Base-by-base conservation (phyloP, 495 filamentous ascomycete species). In the Oidiodendron maius region DNA sequence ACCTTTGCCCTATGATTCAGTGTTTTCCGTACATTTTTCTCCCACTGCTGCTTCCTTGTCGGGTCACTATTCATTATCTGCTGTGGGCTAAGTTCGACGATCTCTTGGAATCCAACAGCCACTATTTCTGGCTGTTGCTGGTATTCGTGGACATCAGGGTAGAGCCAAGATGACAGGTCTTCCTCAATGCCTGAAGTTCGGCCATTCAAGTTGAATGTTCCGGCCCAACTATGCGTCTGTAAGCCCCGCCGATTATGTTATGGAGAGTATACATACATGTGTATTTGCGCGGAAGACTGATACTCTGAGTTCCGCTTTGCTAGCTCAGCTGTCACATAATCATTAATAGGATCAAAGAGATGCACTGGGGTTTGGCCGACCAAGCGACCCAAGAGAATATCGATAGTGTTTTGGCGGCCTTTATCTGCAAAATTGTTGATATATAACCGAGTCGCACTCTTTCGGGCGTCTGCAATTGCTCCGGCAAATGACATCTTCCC, bases 51-150 rank as follows among this genome's bases (percentile, higher is more conserved):
- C 43, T 91, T 84, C 47, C 86, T 79, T 8, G 77, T 77, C 18
- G 94, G 93, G 70, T 97, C 91, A 32, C 90, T 96, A 44, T 93
- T 94, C 90, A 99, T 97, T 59, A 99, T 97, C 60, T 99, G 94
- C 63, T 97, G 91, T 15, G 94, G 91, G 57, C 88, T 95, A 12
- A 99, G 73, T 59, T 91, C 84, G 13, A 99, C 94, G 45, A 99
- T 97, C 68, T 99, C 93, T 57, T 99, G 93, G 56, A 99, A 97
- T 0, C 89, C 93, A 23, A 96, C 81, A 8, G 81, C 90, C 42
- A 94, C 78, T 26, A 99, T 84, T 40, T 89, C 81, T 17, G 94
- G 87, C 17, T 77, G 70, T 44, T 71, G 55, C 36, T 80, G 74
- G 17, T 68, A 63, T 6, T 60, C 53, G 23, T 72, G 72, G 2